Conservation (phyloP, 2,329 filamentous ascomycete species). For the Cordyceps pruinosa region DNA sequence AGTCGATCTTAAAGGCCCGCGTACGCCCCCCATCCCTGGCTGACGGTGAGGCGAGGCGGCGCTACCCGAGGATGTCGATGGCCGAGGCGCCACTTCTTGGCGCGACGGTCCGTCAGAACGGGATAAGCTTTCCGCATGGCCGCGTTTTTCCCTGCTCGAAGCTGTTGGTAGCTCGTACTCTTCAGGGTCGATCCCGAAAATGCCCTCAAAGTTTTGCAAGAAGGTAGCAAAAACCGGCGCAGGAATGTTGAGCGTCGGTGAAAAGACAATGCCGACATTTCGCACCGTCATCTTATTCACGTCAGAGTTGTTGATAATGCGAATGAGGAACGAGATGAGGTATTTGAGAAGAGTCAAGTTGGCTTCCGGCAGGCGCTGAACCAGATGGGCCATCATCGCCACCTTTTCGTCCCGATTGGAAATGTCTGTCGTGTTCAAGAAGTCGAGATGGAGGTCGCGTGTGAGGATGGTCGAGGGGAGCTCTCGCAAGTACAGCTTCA, state of each 20-base stretch:
- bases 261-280: conserved; percentile 97
- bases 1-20: conserved; percentile 28
- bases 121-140: conserved; percentile 25
- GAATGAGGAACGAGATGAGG: conserved; percentile 80
- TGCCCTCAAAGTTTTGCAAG: conserved; percentile 78
- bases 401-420: conserved; percentile 70
- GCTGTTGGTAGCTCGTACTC: conserved; percentile 52
- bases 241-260: conserved; percentile 92
- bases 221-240: conserved; percentile 91
- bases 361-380: conserved; percentile 69
- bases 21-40: conserved; percentile 23
- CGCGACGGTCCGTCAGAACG: conserved; percentile 24
- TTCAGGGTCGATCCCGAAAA: conserved; percentile 69
- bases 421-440: conserved; percentile 77
- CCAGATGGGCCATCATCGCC: conserved; percentile 65
- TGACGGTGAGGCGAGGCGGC: conserved; percentile 44
- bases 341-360: conserved; percentile 80
- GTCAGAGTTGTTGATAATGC: conserved; percentile 83
- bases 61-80: conserved; percentile 43
- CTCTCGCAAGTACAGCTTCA: conserved; percentile 92
- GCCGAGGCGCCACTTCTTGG: conserved; percentile 35
- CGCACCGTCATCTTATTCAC: conserved; percentile 97
- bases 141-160: conserved; percentile 25
- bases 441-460: conserved; percentile 81
- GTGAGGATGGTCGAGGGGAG: conserved; percentile 87